These are phyloP conservation scores for Trichoderma asperelloides DNA, from an alignment of 495 filamentous ascomycete species.

Conservation along the genomic window DNA sequence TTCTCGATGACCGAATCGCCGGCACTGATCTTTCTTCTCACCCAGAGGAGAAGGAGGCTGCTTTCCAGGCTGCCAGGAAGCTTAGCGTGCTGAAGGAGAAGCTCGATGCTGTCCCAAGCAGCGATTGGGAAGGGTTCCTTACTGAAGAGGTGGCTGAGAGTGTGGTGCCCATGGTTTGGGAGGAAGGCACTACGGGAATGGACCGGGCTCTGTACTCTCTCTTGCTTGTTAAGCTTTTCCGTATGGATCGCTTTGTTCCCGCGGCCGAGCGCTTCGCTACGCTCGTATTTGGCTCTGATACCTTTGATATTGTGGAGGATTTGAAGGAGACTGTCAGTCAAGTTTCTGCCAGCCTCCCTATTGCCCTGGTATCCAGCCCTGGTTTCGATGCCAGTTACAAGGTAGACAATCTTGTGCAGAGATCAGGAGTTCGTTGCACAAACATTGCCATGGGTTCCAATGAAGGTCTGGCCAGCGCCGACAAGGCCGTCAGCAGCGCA, in stretches of 20 bases:
- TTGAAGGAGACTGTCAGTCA: conserved; percentile 76
- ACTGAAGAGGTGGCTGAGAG: conserved; percentile 82
- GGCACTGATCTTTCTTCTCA: conserved; percentile 71
- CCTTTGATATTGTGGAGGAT: conserved; percentile 76
- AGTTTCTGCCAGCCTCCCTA: conserved; percentile 74
- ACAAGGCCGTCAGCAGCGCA: conserved; percentile 90
- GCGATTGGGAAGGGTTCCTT: conserved; percentile 73
- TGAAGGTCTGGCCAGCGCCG: conserved; percentile 82
- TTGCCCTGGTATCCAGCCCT: conserved; percentile 85
- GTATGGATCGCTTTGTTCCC: conserved; percentile 90
- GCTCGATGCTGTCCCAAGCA: conserved; percentile 48
- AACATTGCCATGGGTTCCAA: conserved; percentile 99
- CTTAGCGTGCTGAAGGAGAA: conserved; percentile 67
- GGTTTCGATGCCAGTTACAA: conserved; percentile 99
- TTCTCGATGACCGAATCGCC: conserved; percentile 69
- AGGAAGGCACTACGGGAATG: conserved; percentile 48
- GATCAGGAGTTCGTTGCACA: conserved; percentile 69
- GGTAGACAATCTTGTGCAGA: conserved; percentile 88
- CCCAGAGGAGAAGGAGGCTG: conserved; percentile 53
- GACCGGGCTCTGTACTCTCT: conserved; percentile 79
- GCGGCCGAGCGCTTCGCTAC: conserved; percentile 81
- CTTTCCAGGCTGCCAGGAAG: conserved; percentile 56
- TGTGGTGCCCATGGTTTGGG: conserved; percentile 71
- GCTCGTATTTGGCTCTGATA: conserved; percentile 76
- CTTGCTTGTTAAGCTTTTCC: conserved; percentile 85